Evolutionary conservation across 140 eudicot genomes (phyloP), one percentile per base, ranked within the genome.

Genomic region (Cichorium intybus): DNA sequence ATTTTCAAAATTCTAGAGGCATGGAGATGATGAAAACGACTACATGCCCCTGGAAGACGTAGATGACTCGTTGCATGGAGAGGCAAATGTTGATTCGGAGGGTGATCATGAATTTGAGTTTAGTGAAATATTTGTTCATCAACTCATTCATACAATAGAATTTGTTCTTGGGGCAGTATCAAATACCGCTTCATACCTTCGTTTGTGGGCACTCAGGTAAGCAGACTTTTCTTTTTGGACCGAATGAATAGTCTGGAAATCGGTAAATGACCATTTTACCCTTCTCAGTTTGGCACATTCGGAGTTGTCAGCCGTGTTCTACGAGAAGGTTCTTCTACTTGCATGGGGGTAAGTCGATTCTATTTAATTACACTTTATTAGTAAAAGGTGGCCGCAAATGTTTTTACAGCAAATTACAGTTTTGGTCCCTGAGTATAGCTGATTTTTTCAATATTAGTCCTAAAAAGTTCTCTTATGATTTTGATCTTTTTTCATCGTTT

Each of bases 171-270:
- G 92, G 34, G 95, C 97, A 29, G 95, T 89, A 62, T 89, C 97
- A 16, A 89, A 89, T 62, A 86, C 97, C 48, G 97, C 97, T 71
- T 89, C 97, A 22, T 89, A 89, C 75, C 97, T 89, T 64, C 97
- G 97, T 74, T 63, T 89, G 52, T 89, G 97, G 97, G 97, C 97
- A 20, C 86, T 89, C 70, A 89, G 97, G 97, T 89, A 74, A 56
- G 66, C 24, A n/a, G n/a, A n/a, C n/a, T n/a, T n/a, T n/a, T n/a
- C n/a, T n/a, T n/a, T n/a, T n/a, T n/a, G n/a, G n/a, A n/a, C n/a
- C n/a, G n/a, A n/a, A n/a, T n/a, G n/a, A n/a, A n/a, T n/a, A n/a
- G n/a, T n/a, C n/a, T n/a, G n/a, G n/a, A n/a, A n/a, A n/a, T n/a
- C n/a, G n/a, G n/a, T n/a, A n/a, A n/a, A n/a, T 69, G 10, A 43